phyloP scores from a whole-genome alignment of 805 yeast genomes.

The Isabelozyma heimii region DNA sequence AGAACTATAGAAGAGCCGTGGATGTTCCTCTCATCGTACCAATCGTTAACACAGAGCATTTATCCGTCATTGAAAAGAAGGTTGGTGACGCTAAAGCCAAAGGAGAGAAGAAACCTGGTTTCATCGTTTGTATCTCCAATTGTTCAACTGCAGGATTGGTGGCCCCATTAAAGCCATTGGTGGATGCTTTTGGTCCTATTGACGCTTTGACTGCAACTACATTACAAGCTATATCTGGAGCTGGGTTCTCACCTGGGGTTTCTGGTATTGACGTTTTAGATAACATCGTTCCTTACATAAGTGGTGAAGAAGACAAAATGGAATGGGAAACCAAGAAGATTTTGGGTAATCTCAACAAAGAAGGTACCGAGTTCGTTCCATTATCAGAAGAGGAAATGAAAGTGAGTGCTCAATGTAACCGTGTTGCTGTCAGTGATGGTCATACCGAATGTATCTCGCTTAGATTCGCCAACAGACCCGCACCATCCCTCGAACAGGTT shows the following conservation, averaged over 20 bases:
- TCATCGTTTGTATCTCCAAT: constrained; percentile 91
- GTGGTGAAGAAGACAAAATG: constrained; percentile 97
- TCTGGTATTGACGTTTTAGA: constrained; percentile 93
- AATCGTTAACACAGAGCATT: constrained; percentile 88
- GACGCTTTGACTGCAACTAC: constrained; percentile 86
- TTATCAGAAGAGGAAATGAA: constrained; percentile 68
- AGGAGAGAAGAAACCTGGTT: constrained; percentile 68
- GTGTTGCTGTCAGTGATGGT: constrained; percentile 97
- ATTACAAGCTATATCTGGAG: constrained; percentile 96
- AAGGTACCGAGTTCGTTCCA: constrained; percentile 53
- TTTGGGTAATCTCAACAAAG: constrained; percentile 60
- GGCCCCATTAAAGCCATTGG: constrained; percentile 93
- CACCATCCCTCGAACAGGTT: constrained; percentile 82
- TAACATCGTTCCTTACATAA: constrained; percentile 89
- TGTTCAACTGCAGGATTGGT: constrained; percentile 98
- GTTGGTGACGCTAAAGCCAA: constrained; percentile 51
- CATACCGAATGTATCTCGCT: constrained; percentile 94
- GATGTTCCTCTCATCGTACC: constrained; percentile 94
- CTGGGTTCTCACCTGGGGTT: constrained; percentile 97
- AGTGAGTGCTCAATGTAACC: constrained; percentile 94
- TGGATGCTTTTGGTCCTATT: constrained; percentile 86
- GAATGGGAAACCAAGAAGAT: constrained; percentile 98
- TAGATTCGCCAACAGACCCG: constrained; percentile 74
- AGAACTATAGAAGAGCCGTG: constrained; percentile 85
- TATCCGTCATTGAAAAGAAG: constrained; percentile 64